Evolutionary conservation across 2,329 filamentous ascomycete genomes (phyloP), one percentile per base, ranked within the genome.

Genomic region (Lasiodiplodia sp.): DNA sequence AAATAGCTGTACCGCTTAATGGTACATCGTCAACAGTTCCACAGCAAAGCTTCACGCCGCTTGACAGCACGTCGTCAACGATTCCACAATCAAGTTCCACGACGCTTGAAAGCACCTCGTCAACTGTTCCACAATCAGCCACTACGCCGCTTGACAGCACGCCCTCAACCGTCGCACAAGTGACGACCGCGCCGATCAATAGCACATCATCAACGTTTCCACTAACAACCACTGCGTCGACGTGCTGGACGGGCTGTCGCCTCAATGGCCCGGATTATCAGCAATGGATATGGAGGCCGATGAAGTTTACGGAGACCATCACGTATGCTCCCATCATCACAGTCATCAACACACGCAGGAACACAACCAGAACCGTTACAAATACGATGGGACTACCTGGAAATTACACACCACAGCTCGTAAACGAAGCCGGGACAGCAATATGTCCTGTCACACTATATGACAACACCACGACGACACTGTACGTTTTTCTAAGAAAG

Each of bases 291-390:
- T 52, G 49, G 49, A 52, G 49, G 49, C 49, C 49, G 49, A 21
- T 52, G n/a, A 52, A 52, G 49, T 25, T 52, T 52, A 52, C 49
- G 21, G 49, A 52, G 49, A 52, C 49, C 6, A 52, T 52, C 21
- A 52, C 49, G 7, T 52, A 52, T 52, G 49, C 49, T 52, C 49
- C 49, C 10, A 21, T 52, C 49, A 21, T 52, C 49, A 52, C 49
- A 23, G 49, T 52, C 16, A 52, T 52, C 49, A 52, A 52, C 23
- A 52, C 49, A 6, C 49, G 49, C 49, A n/a, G 49, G 10, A 52
- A 52, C n/a, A 52, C 49, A 52, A 52, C 49, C n/a, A 52, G n/a
- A 52, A 52, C 49, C 4, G 49, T 52, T 23, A 52, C 49, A 52
- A 52, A 52, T 23, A 52, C 49, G 49, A 52, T 52, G 8, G n/a